phyloP scores from a whole-genome alignment of 2,329 filamentous ascomycete species.

The Penicillium sp. region DNA sequence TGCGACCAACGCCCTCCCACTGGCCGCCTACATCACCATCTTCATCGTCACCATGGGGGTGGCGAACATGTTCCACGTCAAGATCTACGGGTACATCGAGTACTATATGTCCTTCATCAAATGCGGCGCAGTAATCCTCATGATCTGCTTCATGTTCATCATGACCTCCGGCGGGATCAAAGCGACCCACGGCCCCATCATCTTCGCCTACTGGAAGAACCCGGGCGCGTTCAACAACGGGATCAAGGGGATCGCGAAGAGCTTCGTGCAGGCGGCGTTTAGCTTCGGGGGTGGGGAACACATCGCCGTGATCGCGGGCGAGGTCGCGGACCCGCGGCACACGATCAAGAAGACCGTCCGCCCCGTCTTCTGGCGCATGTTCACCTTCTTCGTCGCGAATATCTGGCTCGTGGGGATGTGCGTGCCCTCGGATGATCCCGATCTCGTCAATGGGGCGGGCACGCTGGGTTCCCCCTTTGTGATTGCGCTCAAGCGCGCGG shows the following conservation, averaged over 20 bases:
- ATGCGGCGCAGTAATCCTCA: slow-evolving; percentile 35
- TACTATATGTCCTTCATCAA: slow-evolving; percentile 39
- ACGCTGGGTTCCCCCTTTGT: slow-evolving; percentile 40
- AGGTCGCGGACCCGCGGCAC: slow-evolving; percentile 34
- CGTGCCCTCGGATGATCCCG: slow-evolving; percentile 34
- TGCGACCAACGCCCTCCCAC: slow-evolving; percentile 27
- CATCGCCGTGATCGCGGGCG: slow-evolving; percentile 41
- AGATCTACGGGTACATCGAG: slow-evolving; percentile 31
- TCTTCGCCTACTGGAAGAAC: slow-evolving; percentile 36
- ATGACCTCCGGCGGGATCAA: slow-evolving; percentile 41
- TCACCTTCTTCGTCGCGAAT: slow-evolving; percentile 41
- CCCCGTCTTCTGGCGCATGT: slow-evolving; percentile 42
- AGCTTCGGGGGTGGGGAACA: slow-evolving; percentile 39
- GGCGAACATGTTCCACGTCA: slow-evolving; percentile 34
- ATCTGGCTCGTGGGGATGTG: slow-evolving; percentile 45
- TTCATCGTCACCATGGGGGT: slow-evolving; percentile 35
- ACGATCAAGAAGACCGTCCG: slow-evolving; percentile 38
- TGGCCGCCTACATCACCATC: slow-evolving; percentile 41
- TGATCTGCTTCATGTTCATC: slow-evolving; percentile 43
- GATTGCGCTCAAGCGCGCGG: slow-evolving; percentile 34
- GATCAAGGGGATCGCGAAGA: slow-evolving; percentile 42
- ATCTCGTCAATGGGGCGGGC: slow-evolving; percentile 35
- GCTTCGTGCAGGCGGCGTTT: slow-evolving; percentile 41
- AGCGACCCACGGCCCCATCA: slow-evolving; percentile 38
- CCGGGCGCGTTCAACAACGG: slow-evolving; percentile 37